Evolutionary conservation across 2,329 filamentous ascomycete genomes (phyloP), one percentile per base, ranked within the genome.

Genomic region (Aphanocladium album): DNA sequence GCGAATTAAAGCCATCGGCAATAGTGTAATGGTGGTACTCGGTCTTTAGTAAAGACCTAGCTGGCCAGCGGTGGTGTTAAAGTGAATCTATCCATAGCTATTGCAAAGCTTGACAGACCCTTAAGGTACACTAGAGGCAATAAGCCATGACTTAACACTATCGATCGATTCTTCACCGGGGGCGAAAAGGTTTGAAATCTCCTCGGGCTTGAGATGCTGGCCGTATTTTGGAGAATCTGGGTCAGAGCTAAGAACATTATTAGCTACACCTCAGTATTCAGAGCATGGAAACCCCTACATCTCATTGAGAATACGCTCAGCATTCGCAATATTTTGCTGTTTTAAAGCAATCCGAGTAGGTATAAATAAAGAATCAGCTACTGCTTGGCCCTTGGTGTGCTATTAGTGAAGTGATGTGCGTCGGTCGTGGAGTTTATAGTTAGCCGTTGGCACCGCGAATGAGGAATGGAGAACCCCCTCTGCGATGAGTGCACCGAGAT

Each of bases 71-170:
- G 57, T 59, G 3, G 62, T 51, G 21, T 62, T 54, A 35, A 65
- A 61, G 19, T 62, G 37, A 19, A 65, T 54, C 63, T 82, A 85
- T 58, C 78, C 77, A 77, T 77, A 75, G n/a, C 78, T 78, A 30
- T 75, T 72, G 0, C 82, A 81, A 50, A 82, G 76, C 43, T 71
- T 72, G 53, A 86, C 73, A 4, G 80, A 76, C 2, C 73, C 71
- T 3, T 68, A 66, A 33, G 74, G 66, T 56, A 87, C 81, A 5
- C 83, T 84, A 45, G 79, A 75, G 9, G 69, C 67, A 19, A 73
- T 68, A 11, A 86, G 75, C 83, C 83, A 87, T 8, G 74, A 66
- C 65, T 77, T 76, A 23, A 85, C 80, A 2, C 77, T 71, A n/a
- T 78, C 72, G 5, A 84, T 76, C 3, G 79, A 72, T 39, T 81